Evolutionary conservation across 192 early-diverging fungal genomes (phyloP), one percentile per base, ranked within the genome.

Genomic region (Kickxella alabastrina): DNA sequence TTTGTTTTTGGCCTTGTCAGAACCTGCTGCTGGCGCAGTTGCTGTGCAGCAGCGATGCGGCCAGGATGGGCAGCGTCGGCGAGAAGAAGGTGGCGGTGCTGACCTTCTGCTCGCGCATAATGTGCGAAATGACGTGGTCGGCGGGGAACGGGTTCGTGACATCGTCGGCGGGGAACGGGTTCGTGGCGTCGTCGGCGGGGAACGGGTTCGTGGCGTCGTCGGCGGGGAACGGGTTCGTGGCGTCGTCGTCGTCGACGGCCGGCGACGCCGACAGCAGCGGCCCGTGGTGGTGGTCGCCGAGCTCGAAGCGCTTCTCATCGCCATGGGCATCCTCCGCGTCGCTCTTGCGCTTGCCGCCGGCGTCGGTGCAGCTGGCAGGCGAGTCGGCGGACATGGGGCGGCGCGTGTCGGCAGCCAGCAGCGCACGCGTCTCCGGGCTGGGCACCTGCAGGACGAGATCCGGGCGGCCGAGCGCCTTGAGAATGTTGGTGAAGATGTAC

Each of bases 21-120:
- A n/a, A n/a, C n/a, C 6, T 41, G 19, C 14, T 6, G 52, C 26
- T 6, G 25, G 40, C 41, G 57, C 54, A 61, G 65, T 68, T 75
- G 36, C 48, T 65, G 32, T 63, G 72, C 10, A 75, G 49, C 32
- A 75, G 43, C 49, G 72, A 68, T 35, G 72, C 72, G 2, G 72
- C 72, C n/a, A 75, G 53, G 13, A 75, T 59, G 6, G 72, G 72
- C 60, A 75, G 54, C 22, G 72, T 75, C 1, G 72, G 72, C n/a
- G 72, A 68, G 45, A 75, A 75, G 57, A 75, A 75, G 26, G 72
- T 75, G 0, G 72, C 65, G 1, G 72, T 75, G 61, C 54, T 75
- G 57, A 75, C 72, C 46, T 75, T 75, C 24, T 75, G 72, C 50
- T 75, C 72, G 12, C 65, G 56, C 72, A 75, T 75, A 18, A 75